Percentiles rank a stretch among this genome's conserved stretches.
phyloP scores from a whole-genome alignment of 1,284 basidiomycete species.

The Amylostereum areolatum region DNA sequence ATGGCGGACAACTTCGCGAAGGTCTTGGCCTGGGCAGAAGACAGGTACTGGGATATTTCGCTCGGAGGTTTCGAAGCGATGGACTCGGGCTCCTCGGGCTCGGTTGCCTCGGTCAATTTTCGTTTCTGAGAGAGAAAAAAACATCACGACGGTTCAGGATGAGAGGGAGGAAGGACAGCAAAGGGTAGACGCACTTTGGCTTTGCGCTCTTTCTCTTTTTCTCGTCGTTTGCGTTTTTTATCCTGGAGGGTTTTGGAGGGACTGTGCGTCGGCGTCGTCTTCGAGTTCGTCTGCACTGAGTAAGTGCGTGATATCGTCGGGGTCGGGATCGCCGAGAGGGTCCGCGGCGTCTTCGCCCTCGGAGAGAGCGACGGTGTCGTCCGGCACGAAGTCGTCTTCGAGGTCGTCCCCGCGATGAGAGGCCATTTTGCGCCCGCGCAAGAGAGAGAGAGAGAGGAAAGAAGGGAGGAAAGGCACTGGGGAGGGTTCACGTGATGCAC shows the following conservation, averaged over 20 bases:
- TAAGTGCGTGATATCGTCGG: constrained; percentile 32
- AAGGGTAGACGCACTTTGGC: constrained; percentile 40
- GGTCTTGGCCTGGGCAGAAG: constrained; percentile 55
- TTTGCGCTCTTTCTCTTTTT: constrained; percentile 64
- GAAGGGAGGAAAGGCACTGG: neutral
- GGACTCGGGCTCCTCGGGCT: constrained; percentile 37
- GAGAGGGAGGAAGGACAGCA: constrained; percentile 10
- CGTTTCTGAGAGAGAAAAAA: constrained; percentile 41
- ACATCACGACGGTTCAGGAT: constrained; percentile 9
- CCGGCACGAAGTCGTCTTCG: constrained; percentile 73
- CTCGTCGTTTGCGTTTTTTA: constrained; percentile 67
- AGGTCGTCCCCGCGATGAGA: constrained; percentile 63
- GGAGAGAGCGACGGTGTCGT: constrained; percentile 60
- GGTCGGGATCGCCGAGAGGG: constrained; percentile 25
- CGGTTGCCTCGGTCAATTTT: constrained; percentile 45
- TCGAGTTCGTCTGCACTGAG: constrained; percentile 40
- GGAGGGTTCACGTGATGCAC: neutral
- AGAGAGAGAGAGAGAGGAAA: neutral
- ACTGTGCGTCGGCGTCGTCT: constrained; percentile 24
- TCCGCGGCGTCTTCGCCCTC: constrained; percentile 45
- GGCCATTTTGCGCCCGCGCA: constrained; percentile 20
- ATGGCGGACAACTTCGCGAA: constrained; percentile 60
- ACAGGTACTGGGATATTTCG: constrained; percentile 54
- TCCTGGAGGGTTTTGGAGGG: constrained; percentile 23
- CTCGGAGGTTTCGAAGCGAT: constrained; percentile 50